Conservation (phyloP, 225 moss, liverwort and hornwort species). For the Pseudoscleropodium purum region DNA sequence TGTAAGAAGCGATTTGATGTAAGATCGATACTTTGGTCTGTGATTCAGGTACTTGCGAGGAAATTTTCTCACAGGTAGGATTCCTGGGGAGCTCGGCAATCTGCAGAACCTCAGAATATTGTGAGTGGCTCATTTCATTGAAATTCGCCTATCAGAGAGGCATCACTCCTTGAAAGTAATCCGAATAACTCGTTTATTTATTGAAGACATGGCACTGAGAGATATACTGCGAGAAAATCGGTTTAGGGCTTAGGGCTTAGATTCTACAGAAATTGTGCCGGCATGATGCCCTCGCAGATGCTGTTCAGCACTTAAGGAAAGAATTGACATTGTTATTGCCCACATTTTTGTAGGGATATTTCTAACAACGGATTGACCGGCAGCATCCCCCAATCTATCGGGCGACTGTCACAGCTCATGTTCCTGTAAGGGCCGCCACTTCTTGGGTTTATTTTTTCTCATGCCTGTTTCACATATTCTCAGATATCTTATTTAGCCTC, state of each 20-base stretch:
- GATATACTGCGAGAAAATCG: background rate
- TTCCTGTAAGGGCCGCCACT: constrained; percentile 17
- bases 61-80: constrained; percentile 55
- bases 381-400: constrained; percentile 33
- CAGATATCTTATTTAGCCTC: background rate
- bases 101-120: constrained; percentile 46
- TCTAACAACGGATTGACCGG: constrained; percentile 47
- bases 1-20: background rate
- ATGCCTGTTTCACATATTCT: background rate
- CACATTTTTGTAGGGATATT: constrained; percentile 25
- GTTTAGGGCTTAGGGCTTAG: background rate
- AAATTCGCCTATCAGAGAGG: background rate
- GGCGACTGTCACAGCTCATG: constrained; percentile 18
- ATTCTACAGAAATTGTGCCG: background rate
- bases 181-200: background rate
- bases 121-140: constrained; percentile 25
- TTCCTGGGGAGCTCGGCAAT: constrained; percentile 54
- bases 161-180: background rate
- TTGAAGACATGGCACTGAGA: background rate
- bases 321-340: background rate
- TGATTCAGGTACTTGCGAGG: constrained; percentile 60
- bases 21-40: background rate
- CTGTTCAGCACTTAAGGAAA: background rate
- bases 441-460: background rate
- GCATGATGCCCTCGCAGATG: background rate